These are phyloP conservation scores for Aspergillus arachidicola DNA, from an alignment of 2,329 filamentous ascomycete genomes.

Conservation along the genomic window DNA sequence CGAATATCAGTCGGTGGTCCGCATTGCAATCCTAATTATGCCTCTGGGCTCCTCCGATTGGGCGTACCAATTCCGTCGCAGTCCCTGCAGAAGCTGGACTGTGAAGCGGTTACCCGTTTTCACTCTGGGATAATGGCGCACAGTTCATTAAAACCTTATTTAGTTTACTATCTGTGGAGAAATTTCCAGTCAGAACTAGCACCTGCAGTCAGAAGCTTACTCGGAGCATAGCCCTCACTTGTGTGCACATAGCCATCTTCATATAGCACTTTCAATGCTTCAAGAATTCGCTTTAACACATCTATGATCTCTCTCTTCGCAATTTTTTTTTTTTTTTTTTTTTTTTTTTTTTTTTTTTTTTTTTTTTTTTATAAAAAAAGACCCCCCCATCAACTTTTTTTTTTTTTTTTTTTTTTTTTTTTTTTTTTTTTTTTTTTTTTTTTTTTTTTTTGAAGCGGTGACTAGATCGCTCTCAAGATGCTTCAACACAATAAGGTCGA, in stretches of 20 bases:
- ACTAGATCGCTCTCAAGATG: constrained; percentile 22
- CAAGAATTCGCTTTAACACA: constrained; percentile 19
- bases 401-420: no score
- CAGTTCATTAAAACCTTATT: no score
- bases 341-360: no score
- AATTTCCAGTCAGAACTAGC: no score
- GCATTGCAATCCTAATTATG: constrained; percentile 20
- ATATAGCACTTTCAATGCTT: constrained; percentile 18
- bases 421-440: not conserved
- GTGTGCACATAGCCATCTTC: constrained; percentile 14
- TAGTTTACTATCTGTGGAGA: no score
- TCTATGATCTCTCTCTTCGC: constrained; percentile 19
- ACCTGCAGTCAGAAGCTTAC: no score
- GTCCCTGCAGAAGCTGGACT: constrained; percentile 14
- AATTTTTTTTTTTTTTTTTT: not conserved
- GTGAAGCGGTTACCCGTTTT: not conserved
- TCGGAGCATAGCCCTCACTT: no score
- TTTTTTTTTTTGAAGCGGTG: not conserved
- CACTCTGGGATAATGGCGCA: no score
- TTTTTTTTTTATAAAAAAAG: no score
- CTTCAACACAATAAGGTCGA: constrained; percentile 17
- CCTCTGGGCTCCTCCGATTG: constrained; percentile 23
- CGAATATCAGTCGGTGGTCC: constrained; percentile 22
- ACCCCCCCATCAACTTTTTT: no score
- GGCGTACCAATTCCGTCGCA: constrained; percentile 19